Percentiles rank a stretch among this genome's conserved stretches.
Conservation (phyloP, 225 moss, liverwort and hornwort species). For the Pseudisothecium myosuroides region DNA sequence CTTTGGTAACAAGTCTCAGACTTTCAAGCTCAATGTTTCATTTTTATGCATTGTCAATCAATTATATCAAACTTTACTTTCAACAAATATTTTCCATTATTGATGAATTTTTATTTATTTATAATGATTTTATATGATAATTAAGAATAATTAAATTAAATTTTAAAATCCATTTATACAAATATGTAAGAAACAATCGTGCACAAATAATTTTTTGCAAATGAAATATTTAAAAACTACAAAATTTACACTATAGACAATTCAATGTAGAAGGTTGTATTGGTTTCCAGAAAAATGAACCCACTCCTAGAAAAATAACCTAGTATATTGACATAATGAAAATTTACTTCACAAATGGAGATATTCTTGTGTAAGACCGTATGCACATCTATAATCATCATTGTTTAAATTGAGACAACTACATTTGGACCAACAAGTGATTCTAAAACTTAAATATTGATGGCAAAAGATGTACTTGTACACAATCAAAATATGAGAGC, state of each 20-base stretch:
- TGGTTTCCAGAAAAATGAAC: background rate
- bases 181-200: background rate
- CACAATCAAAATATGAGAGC: too few relatives aligned
- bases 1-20: background rate
- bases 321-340: too few relatives aligned
- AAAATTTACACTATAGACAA: background rate
- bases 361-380: background rate
- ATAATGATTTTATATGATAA: background rate
- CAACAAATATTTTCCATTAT: too few relatives aligned
- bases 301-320: accelerated
- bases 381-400: accelerated
- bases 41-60: background rate
- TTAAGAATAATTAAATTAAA: background rate
- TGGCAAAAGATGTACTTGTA: background rate
- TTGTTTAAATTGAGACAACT: accelerated
- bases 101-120: background rate
- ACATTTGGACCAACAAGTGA: background rate
- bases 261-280: background rate
- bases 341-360: accelerated
- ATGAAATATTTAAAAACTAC: background rate
- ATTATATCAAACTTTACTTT: background rate
- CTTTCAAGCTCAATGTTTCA: background rate
- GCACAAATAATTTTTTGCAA: accelerated
- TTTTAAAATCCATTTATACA: background rate
- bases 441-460: background rate